These are phyloP conservation scores for Arbutus unedo DNA, from an alignment of 148 eudicot species.

Conservation along the genomic window DNA sequence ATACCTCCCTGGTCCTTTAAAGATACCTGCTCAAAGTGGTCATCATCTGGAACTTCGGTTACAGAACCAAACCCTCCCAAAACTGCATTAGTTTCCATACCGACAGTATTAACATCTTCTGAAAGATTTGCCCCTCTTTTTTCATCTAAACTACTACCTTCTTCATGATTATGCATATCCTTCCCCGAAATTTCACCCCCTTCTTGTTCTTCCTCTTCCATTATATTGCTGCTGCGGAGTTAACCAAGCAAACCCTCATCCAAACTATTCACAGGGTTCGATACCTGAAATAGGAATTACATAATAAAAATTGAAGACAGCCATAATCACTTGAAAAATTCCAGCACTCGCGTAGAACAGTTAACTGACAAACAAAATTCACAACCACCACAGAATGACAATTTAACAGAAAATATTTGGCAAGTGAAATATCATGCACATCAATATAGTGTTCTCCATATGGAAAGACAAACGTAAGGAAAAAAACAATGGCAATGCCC, in stretches of 20 bases:
- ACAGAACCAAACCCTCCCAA: constrained; percentile 28
- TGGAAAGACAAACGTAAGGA: not conserved
- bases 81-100: constrained; percentile 19
- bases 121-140: constrained; percentile 29
- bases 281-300: constrained; percentile 27
- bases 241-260: constrained; percentile 31
- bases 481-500: not conserved
- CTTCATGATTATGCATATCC: constrained; percentile 27
- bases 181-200: constrained; percentile 32
- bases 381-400: not conserved
- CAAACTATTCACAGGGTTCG: not conserved
- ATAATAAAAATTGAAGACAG: not conserved
- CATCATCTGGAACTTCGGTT: constrained; percentile 40
- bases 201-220: constrained; percentile 64
- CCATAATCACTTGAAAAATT: not conserved
- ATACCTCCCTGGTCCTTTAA: constrained; percentile 41
- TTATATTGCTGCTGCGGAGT: constrained; percentile 21
- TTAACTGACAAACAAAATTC: not conserved
- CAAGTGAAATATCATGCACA: too few species aligned
- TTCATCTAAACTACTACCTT: constrained; percentile 28
- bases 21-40: constrained; percentile 72
- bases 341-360: not conserved
- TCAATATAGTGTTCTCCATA: not conserved
- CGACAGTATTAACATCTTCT: constrained; percentile 20
- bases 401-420: too few species aligned